Evolutionary conservation across 352 stramenopile genomes (phyloP).

Genomic region (Blastocystis sp.): DNA sequence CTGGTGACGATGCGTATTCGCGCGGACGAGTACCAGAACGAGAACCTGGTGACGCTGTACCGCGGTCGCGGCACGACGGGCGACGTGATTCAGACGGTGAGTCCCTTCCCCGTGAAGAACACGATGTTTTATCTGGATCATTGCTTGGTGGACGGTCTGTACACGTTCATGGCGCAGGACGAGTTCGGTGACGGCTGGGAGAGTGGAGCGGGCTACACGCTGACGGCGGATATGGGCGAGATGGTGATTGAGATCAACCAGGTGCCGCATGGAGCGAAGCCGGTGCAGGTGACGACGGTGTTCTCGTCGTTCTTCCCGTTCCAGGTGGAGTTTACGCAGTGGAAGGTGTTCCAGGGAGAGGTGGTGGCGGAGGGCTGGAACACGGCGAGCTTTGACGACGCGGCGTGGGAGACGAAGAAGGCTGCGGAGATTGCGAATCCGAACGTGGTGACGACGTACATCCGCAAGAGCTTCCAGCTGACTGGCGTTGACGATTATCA

Average conservation of each 20-base stretch:
- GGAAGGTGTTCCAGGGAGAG: background rate
- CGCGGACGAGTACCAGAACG: background rate
- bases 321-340: background rate
- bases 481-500: background rate
- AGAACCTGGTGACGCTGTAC: background rate
- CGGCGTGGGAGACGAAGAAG: background rate
- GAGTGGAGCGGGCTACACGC: background rate
- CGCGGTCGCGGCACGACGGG: background rate
- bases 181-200: background rate
- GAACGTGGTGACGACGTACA: background rate
- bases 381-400: background rate
- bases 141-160: background rate
- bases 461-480: background rate
- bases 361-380: background rate
- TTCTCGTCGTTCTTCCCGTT: constrained; percentile 16
- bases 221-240: background rate
- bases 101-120: background rate
- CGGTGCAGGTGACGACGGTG: background rate
- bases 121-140: background rate
- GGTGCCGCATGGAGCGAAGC: background rate
- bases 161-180: background rate
- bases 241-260: background rate
- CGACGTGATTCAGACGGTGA: background rate
- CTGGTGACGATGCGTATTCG: background rate
- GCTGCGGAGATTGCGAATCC: background rate